These are phyloP conservation scores for Vaccinium myrtillus DNA, from an alignment of 148 eudicot genomes.

Conservation along the genomic window DNA sequence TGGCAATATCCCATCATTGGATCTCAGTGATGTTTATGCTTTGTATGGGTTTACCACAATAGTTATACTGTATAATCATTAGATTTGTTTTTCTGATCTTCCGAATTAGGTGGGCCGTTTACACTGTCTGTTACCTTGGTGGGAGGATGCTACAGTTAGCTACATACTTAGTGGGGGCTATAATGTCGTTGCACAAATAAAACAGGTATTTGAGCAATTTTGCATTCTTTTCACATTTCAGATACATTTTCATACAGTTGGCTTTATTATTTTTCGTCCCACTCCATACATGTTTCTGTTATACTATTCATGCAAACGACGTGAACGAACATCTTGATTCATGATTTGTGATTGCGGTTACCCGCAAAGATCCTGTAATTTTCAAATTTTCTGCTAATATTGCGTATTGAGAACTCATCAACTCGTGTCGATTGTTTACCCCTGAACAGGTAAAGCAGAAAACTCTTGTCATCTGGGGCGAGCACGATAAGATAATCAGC, in stretches of 20 bases:
- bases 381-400: background rate
- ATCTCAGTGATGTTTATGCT: background rate
- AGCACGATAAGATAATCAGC: slow-evolving; percentile 56
- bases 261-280: background rate
- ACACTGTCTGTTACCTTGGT: slow-evolving; percentile 86
- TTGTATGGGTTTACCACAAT: background rate
- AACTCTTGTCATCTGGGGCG: slow-evolving; percentile 72
- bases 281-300: background rate
- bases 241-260: background rate
- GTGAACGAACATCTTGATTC: background rate
- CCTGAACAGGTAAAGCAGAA: slow-evolving; percentile 57
- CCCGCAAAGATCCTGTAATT: background rate
- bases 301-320: background rate
- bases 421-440: background rate
- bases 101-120: slow-evolving; percentile 63
- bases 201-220: slow-evolving; percentile 37
- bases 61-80: background rate
- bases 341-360: background rate
- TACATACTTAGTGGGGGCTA: slow-evolving; percentile 85
- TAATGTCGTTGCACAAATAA: slow-evolving; percentile 60
- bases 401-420: background rate
- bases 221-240: background rate
- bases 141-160: slow-evolving; percentile 84
- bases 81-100: slow-evolving; percentile 13
- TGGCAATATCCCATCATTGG: background rate